Evolutionary conservation across 176 grass and related monocot species (phyloP).

Genomic region (Eragrostis nindensis): DNA sequence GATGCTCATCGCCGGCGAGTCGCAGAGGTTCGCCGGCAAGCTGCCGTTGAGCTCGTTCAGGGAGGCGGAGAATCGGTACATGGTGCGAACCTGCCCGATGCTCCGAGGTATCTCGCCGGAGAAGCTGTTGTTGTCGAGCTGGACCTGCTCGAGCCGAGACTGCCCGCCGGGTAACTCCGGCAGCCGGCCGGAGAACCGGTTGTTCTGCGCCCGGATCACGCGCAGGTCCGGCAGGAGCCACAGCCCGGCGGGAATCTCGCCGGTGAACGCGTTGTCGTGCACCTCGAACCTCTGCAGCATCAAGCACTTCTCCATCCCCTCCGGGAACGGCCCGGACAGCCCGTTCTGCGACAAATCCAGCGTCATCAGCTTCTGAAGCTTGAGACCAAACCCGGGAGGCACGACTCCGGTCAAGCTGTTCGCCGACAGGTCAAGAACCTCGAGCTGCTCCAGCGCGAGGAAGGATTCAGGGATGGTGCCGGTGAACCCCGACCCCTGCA

Average conservation of each 20-base stretch:
- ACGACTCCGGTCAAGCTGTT: conserved; percentile 64
- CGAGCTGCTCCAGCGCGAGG: conserved; percentile 50
- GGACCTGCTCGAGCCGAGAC: conserved; percentile 74
- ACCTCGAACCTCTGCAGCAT: conserved; percentile 73
- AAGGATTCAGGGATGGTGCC: conserved; percentile 54
- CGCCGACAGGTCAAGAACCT: conserved; percentile 70
- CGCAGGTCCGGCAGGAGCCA: conserved; percentile 70
- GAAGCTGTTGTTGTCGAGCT: conserved; percentile 80
- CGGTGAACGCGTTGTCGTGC: conserved; percentile 66
- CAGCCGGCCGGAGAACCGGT: conserved; percentile 54
- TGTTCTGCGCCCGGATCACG: conserved; percentile 67
- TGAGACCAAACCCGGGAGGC: conserved; percentile 58
- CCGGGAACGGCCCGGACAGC: conserved; percentile 62
- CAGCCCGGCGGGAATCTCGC: conserved; percentile 58
- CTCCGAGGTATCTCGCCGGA: conserved; percentile 53
- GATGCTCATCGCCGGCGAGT: conserved; percentile 74
- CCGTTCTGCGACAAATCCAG: conserved; percentile 68
- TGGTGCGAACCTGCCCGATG: conserved; percentile 59
- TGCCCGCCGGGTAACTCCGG: conserved; percentile 41
- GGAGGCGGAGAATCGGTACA: conserved; percentile 82
- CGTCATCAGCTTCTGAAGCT: conserved; percentile 48
- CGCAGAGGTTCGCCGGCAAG: conserved; percentile 67
- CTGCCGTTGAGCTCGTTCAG: conserved; percentile 58
- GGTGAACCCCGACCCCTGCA: conserved; percentile 68
- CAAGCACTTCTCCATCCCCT: conserved; percentile 45